Base-by-base conservation (phyloP, 768 basidiomycete genomes). In the Amylocystis lapponica region DNA sequence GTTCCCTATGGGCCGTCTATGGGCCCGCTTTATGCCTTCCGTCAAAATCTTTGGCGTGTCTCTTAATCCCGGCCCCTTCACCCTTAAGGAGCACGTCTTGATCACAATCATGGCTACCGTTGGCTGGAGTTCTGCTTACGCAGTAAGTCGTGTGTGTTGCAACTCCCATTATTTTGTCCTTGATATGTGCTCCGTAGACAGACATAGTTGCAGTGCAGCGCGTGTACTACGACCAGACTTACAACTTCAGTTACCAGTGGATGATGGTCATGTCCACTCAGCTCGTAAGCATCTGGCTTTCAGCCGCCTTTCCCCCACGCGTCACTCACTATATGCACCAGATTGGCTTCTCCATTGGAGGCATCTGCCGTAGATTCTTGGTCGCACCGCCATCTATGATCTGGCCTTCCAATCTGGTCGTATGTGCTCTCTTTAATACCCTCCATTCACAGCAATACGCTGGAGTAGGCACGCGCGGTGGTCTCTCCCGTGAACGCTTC, bases 31-130 rank as follows among this genome's bases (percentile, higher is more conserved):
- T 23, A 23, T 83, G 11, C 80, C 80, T 10, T 68, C 72, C 45
- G 58, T 74, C 58, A 72, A 64, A 39, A 59, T 81, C 16, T 70
- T 80, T 34, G 79, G 79, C 5, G 22, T 70, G 7, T 53, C 66
- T 2, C 51, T 83, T 31, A 83, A 83, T 52, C 80, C 81, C 11
- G 86, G 86, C 17, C 80, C 76, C 1, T 88, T 85, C 66, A 72
- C 74, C 2, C 76, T 86, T 56, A 88, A 88, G 63, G 86, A 86
- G 58, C 80, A 82, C 63, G 79, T 80, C 25, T 52, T 74, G 39
- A 66, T 71, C 46, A 65, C 54, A 14, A 68, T 72, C 39, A 69
- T 70, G 68, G 67, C 68, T 11, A 60, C 55, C 29, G 64, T 69
- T 25, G 67, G 63, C 16, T 53, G 51, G 22, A 27, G 33, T 8